Evolutionary conservation across 352 stramenopile genomes (phyloP).

Genomic region (Phytopythium chamaehyphon): DNA sequence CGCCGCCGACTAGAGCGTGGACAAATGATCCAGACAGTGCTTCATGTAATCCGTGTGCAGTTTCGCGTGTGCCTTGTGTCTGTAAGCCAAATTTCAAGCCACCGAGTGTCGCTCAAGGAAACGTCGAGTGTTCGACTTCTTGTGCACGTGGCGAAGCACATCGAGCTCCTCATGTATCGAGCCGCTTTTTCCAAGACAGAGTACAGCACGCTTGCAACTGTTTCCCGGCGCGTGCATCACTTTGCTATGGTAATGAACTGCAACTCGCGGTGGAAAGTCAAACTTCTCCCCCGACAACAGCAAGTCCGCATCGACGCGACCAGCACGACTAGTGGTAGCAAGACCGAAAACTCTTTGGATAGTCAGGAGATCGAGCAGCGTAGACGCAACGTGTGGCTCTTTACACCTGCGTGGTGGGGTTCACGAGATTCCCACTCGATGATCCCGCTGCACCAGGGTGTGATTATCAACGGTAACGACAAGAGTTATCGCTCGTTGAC

Average conservation of each 20-base stretch:
- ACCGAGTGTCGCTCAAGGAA: constrained; percentile 7
- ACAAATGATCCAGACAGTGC: constrained; percentile 9
- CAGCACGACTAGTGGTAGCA: neutral
- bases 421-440: neutral
- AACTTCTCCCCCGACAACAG: constrained; percentile 6
- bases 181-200: constrained; percentile 15
- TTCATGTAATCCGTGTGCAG: constrained; percentile 7
- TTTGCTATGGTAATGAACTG: constrained; percentile 17
- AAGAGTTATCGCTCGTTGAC: constrained; percentile 10
- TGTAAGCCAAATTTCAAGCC: neutral
- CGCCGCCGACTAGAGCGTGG: constrained; percentile 7
- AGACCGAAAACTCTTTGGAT: neutral
- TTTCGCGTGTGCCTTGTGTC: constrained; percentile 8
- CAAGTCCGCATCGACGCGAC: neutral
- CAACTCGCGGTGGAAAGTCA: constrained; percentile 14
- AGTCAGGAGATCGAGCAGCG: constrained; percentile 9
- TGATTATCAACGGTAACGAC: constrained; percentile 19
- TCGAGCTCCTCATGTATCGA: constrained; percentile 21
- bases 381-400: constrained; percentile 14
- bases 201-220: constrained; percentile 11
- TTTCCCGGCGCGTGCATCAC: constrained; percentile 18
- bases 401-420: constrained; percentile 13
- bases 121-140: constrained; percentile 11
- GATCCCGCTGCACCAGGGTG: neutral
- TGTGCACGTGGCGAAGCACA: constrained; percentile 17